Percentiles rank a stretch among this genome's conserved stretches.
Evolutionary conservation across 164 flowering plant species (phyloP).

Genomic region (Vitis rupestris): DNA sequence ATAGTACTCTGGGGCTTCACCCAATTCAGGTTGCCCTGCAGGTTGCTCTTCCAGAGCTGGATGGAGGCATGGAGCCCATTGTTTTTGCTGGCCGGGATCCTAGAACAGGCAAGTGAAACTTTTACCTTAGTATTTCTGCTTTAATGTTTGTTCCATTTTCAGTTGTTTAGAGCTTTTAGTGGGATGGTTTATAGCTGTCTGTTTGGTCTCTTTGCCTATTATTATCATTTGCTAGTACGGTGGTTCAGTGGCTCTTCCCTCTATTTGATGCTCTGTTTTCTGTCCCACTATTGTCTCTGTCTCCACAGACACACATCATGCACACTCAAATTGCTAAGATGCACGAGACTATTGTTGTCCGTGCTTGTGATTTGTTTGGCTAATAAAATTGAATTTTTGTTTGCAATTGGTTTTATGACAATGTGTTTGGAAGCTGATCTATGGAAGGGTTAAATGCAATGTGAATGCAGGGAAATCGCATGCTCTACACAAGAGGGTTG

Average conservation of each 20-base stretch:
- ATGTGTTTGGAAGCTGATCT: background rate
- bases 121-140: background rate
- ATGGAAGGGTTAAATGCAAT: constrained; percentile 4
- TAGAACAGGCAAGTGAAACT: constrained; percentile 64
- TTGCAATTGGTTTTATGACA: background rate
- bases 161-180: background rate
- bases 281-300: too few species aligned
- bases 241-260: too few species aligned
- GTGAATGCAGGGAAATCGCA: constrained; percentile 90
- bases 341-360: background rate
- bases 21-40: constrained; percentile 99
- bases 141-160: background rate
- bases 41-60: constrained; percentile 98
- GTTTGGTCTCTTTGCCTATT: background rate
- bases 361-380: background rate
- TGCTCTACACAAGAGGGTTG: constrained; percentile 97
- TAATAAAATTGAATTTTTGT: background rate
- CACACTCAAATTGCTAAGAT: background rate
- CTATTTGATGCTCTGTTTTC: too few species aligned
- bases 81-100: constrained; percentile 97
- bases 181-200: background rate
- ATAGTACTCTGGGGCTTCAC: constrained; percentile 92
- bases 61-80: constrained; percentile 98
- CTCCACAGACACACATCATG: background rate
- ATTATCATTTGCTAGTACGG: background rate